Conservation (phyloP, 306 rosid genomes). For the Ormosia semicastrata region DNA sequence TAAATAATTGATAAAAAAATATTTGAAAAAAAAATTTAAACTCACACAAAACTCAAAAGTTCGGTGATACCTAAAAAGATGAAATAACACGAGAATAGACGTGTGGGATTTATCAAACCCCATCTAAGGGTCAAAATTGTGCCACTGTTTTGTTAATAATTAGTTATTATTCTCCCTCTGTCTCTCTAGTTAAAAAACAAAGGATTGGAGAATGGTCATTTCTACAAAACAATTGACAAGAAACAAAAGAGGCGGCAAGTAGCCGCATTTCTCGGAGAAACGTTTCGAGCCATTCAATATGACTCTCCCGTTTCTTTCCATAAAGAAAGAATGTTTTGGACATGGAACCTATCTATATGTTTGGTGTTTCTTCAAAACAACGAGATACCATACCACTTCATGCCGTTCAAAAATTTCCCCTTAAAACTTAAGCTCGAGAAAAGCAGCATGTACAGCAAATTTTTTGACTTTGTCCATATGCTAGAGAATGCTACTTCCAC, state of each 20-base stretch:
- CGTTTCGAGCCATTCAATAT: conserved; percentile 44
- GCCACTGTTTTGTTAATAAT: background rate
- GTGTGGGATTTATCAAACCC: background rate
- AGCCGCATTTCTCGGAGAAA: conserved; percentile 87
- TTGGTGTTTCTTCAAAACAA: background rate
- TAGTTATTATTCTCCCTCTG: background rate
- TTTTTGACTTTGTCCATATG: background rate
- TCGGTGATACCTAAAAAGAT: too few species aligned
- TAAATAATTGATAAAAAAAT: too few species aligned
- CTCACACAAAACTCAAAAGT: too few species aligned
- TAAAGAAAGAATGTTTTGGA: conserved; percentile 31
- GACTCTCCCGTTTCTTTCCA: conserved; percentile 15
- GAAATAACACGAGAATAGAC: conserved; percentile 1
- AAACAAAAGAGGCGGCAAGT: conserved; percentile 87
- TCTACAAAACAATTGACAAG: conserved; percentile 41
- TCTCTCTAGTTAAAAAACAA: background rate
- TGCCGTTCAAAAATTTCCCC: background rate
- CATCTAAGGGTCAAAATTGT: too few species aligned
- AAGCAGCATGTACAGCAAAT: background rate
- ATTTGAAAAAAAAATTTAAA: too few species aligned
- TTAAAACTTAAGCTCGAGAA: background rate
- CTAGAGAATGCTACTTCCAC: background rate
- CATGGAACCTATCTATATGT: conserved; percentile 8
- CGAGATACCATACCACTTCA: background rate
- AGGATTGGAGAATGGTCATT: conserved; percentile 23